These are phyloP conservation scores for Talaromyces sp. DNA, from an alignment of 2,329 filamentous ascomycete genomes.

Conservation along the genomic window DNA sequence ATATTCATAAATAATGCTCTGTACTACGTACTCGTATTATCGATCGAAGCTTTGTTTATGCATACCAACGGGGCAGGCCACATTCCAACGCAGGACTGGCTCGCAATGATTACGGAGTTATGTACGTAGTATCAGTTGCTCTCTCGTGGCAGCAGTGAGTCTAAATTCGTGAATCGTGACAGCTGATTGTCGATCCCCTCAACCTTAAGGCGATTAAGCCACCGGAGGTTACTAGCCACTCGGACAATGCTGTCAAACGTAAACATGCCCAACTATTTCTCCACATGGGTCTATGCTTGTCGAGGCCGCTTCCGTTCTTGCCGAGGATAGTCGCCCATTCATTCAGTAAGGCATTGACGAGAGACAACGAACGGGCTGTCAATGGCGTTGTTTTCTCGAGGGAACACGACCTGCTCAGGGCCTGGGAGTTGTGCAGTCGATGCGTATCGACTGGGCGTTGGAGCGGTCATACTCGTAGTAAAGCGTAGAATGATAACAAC, in stretches of 20 bases:
- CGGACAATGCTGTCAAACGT: neutral
- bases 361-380: neutral
- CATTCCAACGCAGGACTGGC: neutral
- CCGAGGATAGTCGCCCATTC: neutral
- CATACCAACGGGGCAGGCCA: neutral
- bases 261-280: neutral
- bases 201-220: neutral
- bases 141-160: neutral
- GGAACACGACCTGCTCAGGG: too few relatives aligned
- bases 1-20: neutral
- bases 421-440: neutral
- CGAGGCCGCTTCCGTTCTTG: neutral
- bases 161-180: neutral
- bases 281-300: neutral
- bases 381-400: neutral
- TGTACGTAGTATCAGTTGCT: neutral
- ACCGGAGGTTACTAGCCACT: neutral
- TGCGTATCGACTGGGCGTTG: neutral
- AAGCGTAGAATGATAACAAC: neutral
- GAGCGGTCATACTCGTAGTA: neutral
- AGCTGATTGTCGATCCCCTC: neutral
- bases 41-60: neutral
- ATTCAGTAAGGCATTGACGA: neutral
- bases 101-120: neutral
- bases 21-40: neutral